Conservation (phyloP, 768 basidiomycete genomes). For the Pleurotus eryngii region DNA sequence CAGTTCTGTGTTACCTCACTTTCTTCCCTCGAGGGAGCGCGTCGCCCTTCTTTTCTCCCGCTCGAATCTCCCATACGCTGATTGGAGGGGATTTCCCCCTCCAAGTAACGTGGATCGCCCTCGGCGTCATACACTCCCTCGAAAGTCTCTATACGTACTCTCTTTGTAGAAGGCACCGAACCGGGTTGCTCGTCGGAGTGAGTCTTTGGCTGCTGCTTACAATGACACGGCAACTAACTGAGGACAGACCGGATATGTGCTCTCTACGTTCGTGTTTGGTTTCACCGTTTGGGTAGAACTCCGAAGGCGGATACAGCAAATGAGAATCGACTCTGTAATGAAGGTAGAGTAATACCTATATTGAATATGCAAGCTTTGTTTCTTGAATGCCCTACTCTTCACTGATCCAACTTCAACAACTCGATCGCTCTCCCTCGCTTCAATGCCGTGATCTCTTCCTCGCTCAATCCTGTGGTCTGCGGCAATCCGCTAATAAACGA, state of each 20-base stretch:
- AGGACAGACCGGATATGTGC: constrained; percentile 49
- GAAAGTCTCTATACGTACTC: constrained; percentile 47
- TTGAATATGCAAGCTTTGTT: background rate
- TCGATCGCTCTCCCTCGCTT: constrained; percentile 2
- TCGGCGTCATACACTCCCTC: constrained; percentile 34
- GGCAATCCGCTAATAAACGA: background rate
- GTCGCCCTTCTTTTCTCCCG: constrained; percentile 28
- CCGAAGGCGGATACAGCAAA: constrained; percentile 55
- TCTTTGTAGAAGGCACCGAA: constrained; percentile 47
- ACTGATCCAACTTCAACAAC: background rate
- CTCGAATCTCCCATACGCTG: constrained; percentile 25
- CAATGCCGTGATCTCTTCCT: background rate
- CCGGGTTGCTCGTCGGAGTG: constrained; percentile 40
- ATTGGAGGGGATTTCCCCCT: constrained; percentile 27
- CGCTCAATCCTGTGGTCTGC: background rate
- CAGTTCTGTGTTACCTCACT: constrained; percentile 25
- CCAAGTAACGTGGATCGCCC: constrained; percentile 28
- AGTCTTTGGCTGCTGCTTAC: constrained; percentile 9
- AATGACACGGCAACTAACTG: background rate
- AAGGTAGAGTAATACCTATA: constrained; percentile 50
- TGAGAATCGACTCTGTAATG: constrained; percentile 78
- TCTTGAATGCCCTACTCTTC: background rate
- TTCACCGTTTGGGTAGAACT: constrained; percentile 53
- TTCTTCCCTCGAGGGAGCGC: constrained; percentile 20
- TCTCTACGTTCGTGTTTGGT: constrained; percentile 49